Evolutionary conservation across 345 rosid genomes (phyloP).

Genomic region (Leavenworthia alabamica): DNA sequence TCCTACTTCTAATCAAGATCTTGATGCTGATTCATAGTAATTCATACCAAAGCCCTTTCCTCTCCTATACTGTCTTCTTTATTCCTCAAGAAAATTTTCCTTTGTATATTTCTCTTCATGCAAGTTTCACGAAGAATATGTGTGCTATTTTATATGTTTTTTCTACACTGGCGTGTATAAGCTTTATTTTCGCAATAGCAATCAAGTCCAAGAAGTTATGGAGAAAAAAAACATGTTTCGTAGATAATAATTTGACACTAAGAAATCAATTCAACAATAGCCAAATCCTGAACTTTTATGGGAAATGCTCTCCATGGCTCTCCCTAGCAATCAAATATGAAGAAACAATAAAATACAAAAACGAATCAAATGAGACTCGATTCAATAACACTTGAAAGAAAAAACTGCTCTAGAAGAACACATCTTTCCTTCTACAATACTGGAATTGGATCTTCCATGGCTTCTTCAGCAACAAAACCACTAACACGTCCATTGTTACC

Average conservation of each 20-base stretch:
- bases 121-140: slow-evolving; percentile 14
- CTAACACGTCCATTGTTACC: slow-evolving; percentile 54
- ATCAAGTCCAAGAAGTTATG: not conserved
- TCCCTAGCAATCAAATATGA: not conserved
- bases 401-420: not conserved
- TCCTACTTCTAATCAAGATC: slow-evolving; percentile 25
- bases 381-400: not conserved
- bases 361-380: not conserved
- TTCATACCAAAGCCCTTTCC: not conserved
- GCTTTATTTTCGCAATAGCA: not conserved
- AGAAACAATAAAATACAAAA: slow-evolving; percentile 13
- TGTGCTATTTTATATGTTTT: not conserved
- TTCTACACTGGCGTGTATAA: not conserved
- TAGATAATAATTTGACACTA: not conserved
- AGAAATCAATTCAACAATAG: not conserved
- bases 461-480: slow-evolving; percentile 21
- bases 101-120: slow-evolving; percentile 20
- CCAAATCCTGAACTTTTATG: not conserved
- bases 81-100: not conserved
- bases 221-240: not conserved
- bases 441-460: slow-evolving; percentile 45
- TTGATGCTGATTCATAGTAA: slow-evolving; percentile 29
- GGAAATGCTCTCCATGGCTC: not conserved
- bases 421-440: slow-evolving; percentile 35
- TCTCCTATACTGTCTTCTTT: not conserved